These are phyloP conservation scores for Sarocladium kiliense DNA, from an alignment of 2,329 filamentous ascomycete species.

Conservation along the genomic window DNA sequence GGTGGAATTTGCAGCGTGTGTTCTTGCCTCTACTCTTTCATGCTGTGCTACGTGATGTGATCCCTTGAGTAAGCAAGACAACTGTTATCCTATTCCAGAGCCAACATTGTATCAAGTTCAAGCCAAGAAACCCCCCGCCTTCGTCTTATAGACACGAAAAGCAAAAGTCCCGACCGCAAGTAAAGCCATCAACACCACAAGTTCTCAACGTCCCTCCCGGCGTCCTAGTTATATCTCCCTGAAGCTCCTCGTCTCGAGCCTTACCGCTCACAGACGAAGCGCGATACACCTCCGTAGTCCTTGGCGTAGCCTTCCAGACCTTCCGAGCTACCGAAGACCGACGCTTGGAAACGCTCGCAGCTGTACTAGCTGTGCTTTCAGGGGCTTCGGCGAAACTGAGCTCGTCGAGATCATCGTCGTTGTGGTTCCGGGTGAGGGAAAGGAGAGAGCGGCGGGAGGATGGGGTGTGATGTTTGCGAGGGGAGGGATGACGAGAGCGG, in stretches of 20 bases:
- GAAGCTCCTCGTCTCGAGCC: slow-evolving; percentile 4
- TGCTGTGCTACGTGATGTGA: too few species aligned
- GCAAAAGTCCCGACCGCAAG: slow-evolving; percentile 54
- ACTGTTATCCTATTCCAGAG: too few species aligned
- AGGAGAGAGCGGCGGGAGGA: slow-evolving; percentile 32
- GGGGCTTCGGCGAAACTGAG: not conserved
- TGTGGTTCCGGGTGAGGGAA: slow-evolving; percentile 34
- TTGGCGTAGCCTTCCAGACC: slow-evolving; percentile 14
- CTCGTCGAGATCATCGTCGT: slow-evolving; percentile 26
- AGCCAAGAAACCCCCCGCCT: too few species aligned
- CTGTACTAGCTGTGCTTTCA: not conserved
- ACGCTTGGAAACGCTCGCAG: not conserved
- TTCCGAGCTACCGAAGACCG: not conserved
- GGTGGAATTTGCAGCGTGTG: not conserved
- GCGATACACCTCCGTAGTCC: not conserved
- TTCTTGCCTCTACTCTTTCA: not conserved
- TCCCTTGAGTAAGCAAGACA: too few species aligned
- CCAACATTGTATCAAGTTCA: too few species aligned
- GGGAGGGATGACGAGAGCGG: slow-evolving; percentile 21
- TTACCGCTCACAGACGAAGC: not conserved
- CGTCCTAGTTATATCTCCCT: slow-evolving; percentile 31
- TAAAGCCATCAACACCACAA: slow-evolving; percentile 52
- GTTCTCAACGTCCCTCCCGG: slow-evolving; percentile 44
- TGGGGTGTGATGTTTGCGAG: slow-evolving; percentile 25
- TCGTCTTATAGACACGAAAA: slow-evolving; percentile 52